Percentiles rank a stretch among this genome's conserved stretches.
phyloP scores from a whole-genome alignment of 1,284 basidiomycete species.

The Trichosporon coremiiforme region DNA sequence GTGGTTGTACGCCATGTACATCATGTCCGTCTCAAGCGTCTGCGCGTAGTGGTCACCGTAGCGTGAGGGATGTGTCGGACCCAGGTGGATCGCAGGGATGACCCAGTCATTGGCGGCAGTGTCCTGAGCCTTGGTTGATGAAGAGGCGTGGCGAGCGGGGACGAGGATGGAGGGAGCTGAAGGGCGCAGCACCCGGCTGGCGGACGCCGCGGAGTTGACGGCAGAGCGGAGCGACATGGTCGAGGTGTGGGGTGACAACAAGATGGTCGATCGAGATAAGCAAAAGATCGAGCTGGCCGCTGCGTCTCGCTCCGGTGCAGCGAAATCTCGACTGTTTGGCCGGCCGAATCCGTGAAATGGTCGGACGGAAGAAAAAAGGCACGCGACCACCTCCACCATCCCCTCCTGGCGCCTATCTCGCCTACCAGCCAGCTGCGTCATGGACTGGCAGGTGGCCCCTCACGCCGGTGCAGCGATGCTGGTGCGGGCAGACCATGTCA shows the following conservation, averaged over 20 bases:
- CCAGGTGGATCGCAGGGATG: constrained; percentile 55
- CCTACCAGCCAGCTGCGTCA: neutral
- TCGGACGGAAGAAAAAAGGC: constrained; percentile 10
- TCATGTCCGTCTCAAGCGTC: constrained; percentile 79
- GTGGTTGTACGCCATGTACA: constrained; percentile 95
- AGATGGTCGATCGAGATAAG: constrained; percentile 17
- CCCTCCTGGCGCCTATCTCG: neutral
- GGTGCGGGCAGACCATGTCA: constrained; percentile 5
- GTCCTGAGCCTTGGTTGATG: constrained; percentile 18
- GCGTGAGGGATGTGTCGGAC: constrained; percentile 70
- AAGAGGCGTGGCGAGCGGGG: constrained; percentile 25
- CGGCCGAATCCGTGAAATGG: neutral
- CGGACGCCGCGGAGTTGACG: constrained; percentile 25
- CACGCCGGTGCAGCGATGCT: neutral
- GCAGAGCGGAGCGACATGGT: no score
- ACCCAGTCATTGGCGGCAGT: constrained; percentile 27
- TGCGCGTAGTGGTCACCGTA: constrained; percentile 81
- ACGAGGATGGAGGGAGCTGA: constrained; percentile 2
- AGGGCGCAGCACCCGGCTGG: constrained; percentile 20
- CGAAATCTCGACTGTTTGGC: constrained; percentile 25
- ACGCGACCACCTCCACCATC: neutral
- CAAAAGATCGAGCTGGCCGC: neutral
- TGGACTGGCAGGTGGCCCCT: constrained; percentile 1
- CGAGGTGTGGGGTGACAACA: neutral
- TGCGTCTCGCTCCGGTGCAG: neutral